Evolutionary conservation across 1,284 basidiomycete species (phyloP).

Genomic region (Ustilago trichophora): DNA sequence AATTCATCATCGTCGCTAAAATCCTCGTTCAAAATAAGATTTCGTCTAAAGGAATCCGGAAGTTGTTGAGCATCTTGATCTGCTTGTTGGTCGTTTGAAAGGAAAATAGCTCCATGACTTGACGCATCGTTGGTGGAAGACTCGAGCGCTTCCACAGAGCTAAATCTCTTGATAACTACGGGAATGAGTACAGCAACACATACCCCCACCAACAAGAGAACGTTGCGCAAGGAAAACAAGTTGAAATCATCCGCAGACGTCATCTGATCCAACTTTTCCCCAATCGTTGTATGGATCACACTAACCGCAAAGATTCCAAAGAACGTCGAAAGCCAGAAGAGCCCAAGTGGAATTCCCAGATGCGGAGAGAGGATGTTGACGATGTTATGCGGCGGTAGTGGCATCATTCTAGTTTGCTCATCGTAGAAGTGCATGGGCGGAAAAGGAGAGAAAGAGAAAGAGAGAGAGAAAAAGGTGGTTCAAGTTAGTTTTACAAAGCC

Average conservation of each 20-base stretch:
- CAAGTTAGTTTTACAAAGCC: too few relatives aligned
- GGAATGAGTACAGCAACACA: slow-evolving; percentile 90
- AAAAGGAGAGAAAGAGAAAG: neutral
- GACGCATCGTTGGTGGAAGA: too few relatives aligned
- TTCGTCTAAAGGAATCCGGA: slow-evolving; percentile 25
- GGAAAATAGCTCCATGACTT: slow-evolving; percentile 24
- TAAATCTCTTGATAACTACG: slow-evolving; percentile 68
- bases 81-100: slow-evolving; percentile 25
- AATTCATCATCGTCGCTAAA: slow-evolving; percentile 36
- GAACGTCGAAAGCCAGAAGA: slow-evolving; percentile 91
- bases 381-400: slow-evolving; percentile 79
- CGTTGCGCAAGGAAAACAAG: slow-evolving; percentile 86
- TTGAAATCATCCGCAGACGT: slow-evolving; percentile 90
- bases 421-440: neutral
- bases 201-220: slow-evolving; percentile 81
- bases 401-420: slow-evolving; percentile 79
- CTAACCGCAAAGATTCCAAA: slow-evolving; percentile 89
- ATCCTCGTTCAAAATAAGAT: too few relatives aligned
- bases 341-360: slow-evolving; percentile 81
- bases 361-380: slow-evolving; percentile 94
- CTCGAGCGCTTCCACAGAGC: neutral
- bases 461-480: too few relatives aligned
- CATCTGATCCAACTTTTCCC: slow-evolving; percentile 88
- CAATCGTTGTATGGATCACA: slow-evolving; percentile 95
- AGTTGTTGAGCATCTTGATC: slow-evolving; percentile 20